Evolutionary conservation across 2,329 filamentous ascomycete genomes (phyloP), one percentile per base, ranked within the genome.

Genomic region (Metarhizium anisopliae): DNA sequence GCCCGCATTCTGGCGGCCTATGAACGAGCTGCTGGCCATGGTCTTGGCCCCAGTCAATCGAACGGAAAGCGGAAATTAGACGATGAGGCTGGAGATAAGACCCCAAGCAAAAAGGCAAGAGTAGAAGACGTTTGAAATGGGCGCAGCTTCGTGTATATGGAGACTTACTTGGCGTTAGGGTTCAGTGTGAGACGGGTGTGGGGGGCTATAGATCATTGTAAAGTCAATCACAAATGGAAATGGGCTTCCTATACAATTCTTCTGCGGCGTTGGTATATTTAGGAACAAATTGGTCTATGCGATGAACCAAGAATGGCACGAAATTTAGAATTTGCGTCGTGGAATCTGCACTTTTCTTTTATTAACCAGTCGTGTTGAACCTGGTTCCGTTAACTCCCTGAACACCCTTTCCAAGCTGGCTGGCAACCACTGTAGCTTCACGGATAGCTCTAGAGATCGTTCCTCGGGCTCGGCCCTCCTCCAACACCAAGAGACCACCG

Each of bases 401-500:
- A 35, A 68, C 67, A 10, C 71, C 72, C 59, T 72, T 67, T 50
- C 71, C 70, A 49, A 89, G 71, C 69, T 87, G 80, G 61, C 83
- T 82, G 16, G 87, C 87, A 50, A 89, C 83, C 50, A 83, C 79
- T 4, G 86, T 85, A 13, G 87, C 84, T 68, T 90, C 86, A 54
- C 86, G 77, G 14, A 91, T 81, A 2, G 87, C 87, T 63, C 81
- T 80, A 1, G 85, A 78, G 18, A 91, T 77, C 0, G 79, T 80
- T 4, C 85, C 86, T 61, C 87, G 79, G 7, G 90, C 81, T 8
- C 78, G 74, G 10, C 85, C 86, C 64, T 93, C 87, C 69, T 93
- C 89, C 6, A 93, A 72, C 5, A 87, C 84, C 63, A 90, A 67
- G 52, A 92, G 69, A 0, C 88, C 89, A 2, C 83, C 84, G 59